These are phyloP conservation scores for Colletotrichum limetticola DNA, from an alignment of 2,329 filamentous ascomycete species.

Conservation along the genomic window DNA sequence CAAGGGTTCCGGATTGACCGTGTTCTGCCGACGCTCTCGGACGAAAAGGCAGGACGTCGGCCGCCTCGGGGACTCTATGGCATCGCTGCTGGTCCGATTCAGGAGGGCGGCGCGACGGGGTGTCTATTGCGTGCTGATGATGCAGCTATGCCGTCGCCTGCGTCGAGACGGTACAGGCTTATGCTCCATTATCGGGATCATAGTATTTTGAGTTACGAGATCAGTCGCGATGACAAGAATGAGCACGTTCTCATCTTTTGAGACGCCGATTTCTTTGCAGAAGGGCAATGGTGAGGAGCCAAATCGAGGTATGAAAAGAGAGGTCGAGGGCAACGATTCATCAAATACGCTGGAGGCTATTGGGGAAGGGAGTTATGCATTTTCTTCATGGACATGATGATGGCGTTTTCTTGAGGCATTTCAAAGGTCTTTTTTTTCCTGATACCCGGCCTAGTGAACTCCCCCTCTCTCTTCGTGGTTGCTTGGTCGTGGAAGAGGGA, in stretches of 20 bases:
- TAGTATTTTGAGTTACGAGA: slow-evolving; percentile 75
- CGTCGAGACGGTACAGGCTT: slow-evolving; percentile 68
- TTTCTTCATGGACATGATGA: neutral
- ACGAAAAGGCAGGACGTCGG: slow-evolving; percentile 57
- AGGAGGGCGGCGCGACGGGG: slow-evolving; percentile 49
- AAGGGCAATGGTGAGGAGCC: neutral
- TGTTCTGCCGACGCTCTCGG: slow-evolving; percentile 57
- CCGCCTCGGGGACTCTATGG: slow-evolving; percentile 69
- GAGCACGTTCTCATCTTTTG: slow-evolving; percentile 35
- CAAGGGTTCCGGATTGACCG: slow-evolving; percentile 65
- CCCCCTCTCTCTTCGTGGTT: neutral
- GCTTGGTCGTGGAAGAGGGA: neutral
- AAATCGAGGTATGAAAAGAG: neutral
- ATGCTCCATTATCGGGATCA: slow-evolving; percentile 80
- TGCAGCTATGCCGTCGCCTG: slow-evolving; percentile 38
- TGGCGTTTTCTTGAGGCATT: slow-evolving; percentile 22
- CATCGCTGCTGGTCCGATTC: slow-evolving; percentile 74
- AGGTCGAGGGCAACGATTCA: neutral
- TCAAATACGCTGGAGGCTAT: neutral
- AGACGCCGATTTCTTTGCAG: neutral
- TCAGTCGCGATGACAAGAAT: slow-evolving; percentile 56
- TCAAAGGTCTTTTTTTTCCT: neutral
- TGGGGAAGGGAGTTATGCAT: neutral
- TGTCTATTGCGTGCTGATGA: slow-evolving; percentile 32
- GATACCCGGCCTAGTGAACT: slow-evolving; percentile 23